Base-by-base conservation (phyloP, 2,329 filamentous ascomycete genomes). In the Scopulariopsis brevicaulis region DNA sequence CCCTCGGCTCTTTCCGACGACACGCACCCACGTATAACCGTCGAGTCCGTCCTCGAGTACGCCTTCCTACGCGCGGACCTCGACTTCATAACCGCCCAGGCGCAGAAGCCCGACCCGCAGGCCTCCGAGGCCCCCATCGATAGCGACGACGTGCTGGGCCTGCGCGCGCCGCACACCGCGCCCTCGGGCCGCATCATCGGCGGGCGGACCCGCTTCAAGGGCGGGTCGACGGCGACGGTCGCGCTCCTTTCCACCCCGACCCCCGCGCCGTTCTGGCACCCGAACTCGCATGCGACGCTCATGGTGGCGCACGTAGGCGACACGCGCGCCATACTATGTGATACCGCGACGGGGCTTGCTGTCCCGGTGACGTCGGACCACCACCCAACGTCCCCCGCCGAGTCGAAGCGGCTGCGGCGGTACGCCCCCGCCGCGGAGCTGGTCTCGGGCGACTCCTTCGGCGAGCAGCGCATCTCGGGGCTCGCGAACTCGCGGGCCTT, bases 401-500 rank as follows among this genome's bases (percentile, higher is more conserved):
- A 99, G 75, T 86, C 87, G 11, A 85, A 84, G 50, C 84, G 94
- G 8, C 80, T 99, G 25, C 87, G 92, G 52, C 86, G 92, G 54
- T 97, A 92, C 68, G 89, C 91, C 1, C 74, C 75, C 40, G 83
- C 88, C 34, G 86, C 78, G 28, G 80, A 87, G 2, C 93, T 97
- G 68, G 87, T 96, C 20, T 94, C 93, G 25, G 73, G 71, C 0
- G 94, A 99, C 73, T 95, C 90, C 37, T 99, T 99, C 70, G 94
- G 94, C 67, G 94, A 99, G 73, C 92, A 97, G 73, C 90, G 94
- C 64, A 94, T 99, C 71, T 86, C 86, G 15, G 93, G 94, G 0
- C 80, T 99, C 0, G 94, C 94, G 64, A 99, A 99, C 73, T 95
- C 90, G 35, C 88, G 94, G 34, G 82, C 94, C 4, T 97, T 99